Base-by-base conservation (phyloP, 2,329 filamentous ascomycete genomes). In the Thielaviopsis punctulata region DNA sequence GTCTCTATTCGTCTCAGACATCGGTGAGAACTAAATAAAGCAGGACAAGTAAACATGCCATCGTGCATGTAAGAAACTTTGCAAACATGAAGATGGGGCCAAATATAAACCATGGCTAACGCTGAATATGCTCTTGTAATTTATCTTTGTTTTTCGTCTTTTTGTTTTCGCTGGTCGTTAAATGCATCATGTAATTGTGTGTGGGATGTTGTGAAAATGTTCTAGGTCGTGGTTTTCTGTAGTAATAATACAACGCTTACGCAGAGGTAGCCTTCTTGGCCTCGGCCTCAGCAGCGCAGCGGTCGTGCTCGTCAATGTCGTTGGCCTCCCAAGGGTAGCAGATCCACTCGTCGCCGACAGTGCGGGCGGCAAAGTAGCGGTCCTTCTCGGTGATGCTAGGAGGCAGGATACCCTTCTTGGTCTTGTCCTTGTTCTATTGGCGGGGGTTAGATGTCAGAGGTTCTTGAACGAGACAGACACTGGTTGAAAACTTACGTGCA, bases 291-390 rank as follows among this genome's bases (percentile, higher is more conserved):
- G 69, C 69, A 18, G 87, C 84, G 54, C 82, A 65, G 55, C 70
- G 68, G 68, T 96, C 90, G 65, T 95, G 90, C 74, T 89, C 86
- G 24, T 94, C 87, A 63, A 96, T 95, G 64, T 95, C 86, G 30
- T 69, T 83, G 44, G 92, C 92, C 72, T 96, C 92, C 92, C 92
- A 98, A 15, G 92, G 92, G 69, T 98, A 98, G 75, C 87, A 93
- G 65, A 96, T 96, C 92, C 92, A 98, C 58, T 88, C 82, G 68
- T 98, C 90, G n/a, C 77, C 78, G 27, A 93, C 85, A 5, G 90
- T 96, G 63, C 83, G 73, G 21, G 92, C 87, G 21, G 92, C 92
- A 59, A 84, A 68, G 69, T 98, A 98, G 61, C 83, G 75, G 53
- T 77, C 76, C 52, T 80, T 69, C 41, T 74, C 69, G 58, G 90